A percentile compares a stretch with the other conserved stretches of the same genome.
These are phyloP conservation scores for Sporothrix luriei DNA, from an alignment of 2,329 filamentous ascomycete genomes.

Conservation along the genomic window DNA sequence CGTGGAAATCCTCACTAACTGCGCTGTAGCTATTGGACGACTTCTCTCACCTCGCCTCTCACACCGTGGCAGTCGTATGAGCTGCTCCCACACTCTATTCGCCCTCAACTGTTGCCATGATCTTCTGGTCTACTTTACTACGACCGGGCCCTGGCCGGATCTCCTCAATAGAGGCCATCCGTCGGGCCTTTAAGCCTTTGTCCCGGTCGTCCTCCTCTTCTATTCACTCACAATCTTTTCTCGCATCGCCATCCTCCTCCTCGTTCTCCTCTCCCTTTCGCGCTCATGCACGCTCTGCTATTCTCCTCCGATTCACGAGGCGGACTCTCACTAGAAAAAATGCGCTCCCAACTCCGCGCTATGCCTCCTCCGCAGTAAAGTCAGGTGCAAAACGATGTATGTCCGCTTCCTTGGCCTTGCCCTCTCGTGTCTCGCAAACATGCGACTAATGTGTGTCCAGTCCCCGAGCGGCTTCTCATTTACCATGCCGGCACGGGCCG, in stretches of 20 bases:
- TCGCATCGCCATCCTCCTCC: background rate
- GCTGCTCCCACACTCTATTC: background rate
- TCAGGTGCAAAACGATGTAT: constrained; percentile 10
- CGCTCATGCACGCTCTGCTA: background rate
- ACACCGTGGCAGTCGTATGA: background rate
- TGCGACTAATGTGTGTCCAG: background rate
- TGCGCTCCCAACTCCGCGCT: background rate
- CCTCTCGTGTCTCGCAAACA: background rate
- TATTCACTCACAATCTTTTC: background rate
- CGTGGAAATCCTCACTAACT: constrained; percentile 1
- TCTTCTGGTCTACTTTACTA: background rate
- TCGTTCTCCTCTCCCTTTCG: background rate
- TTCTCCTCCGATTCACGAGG: background rate
- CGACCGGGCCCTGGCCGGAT: background rate
- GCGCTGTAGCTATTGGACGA: background rate
- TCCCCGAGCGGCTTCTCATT: constrained; percentile 64
- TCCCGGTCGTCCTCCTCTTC: background rate
- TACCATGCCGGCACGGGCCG: constrained; percentile 73
- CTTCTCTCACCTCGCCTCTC: constrained; percentile 3
- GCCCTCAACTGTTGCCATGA: background rate
- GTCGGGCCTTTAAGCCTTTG: background rate
- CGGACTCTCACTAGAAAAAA: background rate
- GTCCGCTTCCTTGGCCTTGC: background rate
- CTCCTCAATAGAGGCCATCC: background rate
- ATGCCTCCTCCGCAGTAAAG: background rate